These are phyloP conservation scores for Calonectria leucothoes DNA, from an alignment of 2,329 filamentous ascomycete genomes.

Conservation along the genomic window DNA sequence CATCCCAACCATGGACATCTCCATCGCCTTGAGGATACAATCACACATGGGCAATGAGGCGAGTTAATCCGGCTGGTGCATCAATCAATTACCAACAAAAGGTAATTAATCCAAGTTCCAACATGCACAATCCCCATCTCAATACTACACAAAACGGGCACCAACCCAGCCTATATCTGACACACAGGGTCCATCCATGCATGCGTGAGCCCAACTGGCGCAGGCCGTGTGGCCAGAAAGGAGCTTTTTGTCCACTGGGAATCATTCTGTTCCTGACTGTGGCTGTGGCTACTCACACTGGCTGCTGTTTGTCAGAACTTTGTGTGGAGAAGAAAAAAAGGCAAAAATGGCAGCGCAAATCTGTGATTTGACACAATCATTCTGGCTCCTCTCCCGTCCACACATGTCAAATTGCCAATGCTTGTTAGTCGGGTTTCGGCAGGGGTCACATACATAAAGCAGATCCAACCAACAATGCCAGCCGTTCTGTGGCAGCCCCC, in stretches of 20 bases:
- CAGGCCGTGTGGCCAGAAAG: background rate
- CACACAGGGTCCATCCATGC: slow-evolving; percentile 20
- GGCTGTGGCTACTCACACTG: background rate
- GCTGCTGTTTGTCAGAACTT: slow-evolving; percentile 2
- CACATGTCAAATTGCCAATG: background rate
- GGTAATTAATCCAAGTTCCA: background rate
- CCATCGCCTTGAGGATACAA: background rate
- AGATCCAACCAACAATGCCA: background rate
- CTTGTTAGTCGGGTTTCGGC: background rate
- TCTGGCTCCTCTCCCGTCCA: background rate
- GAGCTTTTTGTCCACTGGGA: background rate
- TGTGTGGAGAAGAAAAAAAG: background rate
- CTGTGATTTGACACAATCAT: background rate
- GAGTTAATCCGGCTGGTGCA: slow-evolving; percentile 1
- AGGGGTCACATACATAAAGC: background rate
- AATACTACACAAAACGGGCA: background rate
- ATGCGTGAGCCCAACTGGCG: background rate
- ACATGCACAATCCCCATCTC: background rate
- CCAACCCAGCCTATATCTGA: background rate
- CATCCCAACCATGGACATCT: background rate
- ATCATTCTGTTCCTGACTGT: slow-evolving; percentile 4
- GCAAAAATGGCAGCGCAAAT: background rate
- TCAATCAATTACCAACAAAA: background rate
- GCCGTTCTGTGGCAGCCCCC: background rate
- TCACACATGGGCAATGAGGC: background rate